Evolutionary conservation across 108 stramenopile species (phyloP).

Genomic region (Bacterosira constricta): DNA sequence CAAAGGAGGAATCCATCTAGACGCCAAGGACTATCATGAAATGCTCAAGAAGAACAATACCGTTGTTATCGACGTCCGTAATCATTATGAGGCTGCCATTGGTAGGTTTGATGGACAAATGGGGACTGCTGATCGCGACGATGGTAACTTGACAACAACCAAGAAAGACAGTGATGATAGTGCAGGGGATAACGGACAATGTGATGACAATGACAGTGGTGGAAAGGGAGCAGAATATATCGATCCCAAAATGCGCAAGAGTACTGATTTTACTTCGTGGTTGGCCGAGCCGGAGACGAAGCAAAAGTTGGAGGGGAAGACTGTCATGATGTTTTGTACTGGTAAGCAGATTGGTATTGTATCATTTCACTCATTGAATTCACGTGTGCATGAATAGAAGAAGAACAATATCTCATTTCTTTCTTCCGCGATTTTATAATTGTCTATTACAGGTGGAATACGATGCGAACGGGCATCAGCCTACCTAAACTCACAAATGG

Average conservation of each 20-base stretch:
- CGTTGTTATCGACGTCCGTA: constrained; percentile 91
- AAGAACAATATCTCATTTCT: too few relatives aligned
- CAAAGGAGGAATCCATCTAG: constrained; percentile 81
- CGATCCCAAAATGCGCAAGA: constrained; percentile 91
- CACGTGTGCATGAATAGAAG: too few relatives aligned
- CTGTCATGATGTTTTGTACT: constrained; percentile 83
- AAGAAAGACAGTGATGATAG: neutral
- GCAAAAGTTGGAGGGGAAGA: constrained; percentile 84
- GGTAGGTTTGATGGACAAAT: constrained; percentile 83
- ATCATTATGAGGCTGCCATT: constrained; percentile 87
- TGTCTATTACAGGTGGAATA: constrained; percentile 83
- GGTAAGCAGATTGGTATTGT: constrained; percentile 18
- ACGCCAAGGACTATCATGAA: constrained; percentile 81
- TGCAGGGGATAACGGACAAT: neutral
- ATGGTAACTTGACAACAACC: neutral
- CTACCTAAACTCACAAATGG: constrained; percentile 83
- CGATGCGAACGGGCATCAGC: constrained; percentile 91
- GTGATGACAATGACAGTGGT: neutral
- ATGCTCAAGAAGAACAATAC: constrained; percentile 73
- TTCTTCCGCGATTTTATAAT: too few relatives aligned
- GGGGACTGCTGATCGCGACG: neutral
- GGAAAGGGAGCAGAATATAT: constrained; percentile 65
- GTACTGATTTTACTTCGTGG: constrained; percentile 89
- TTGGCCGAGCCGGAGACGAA: constrained; percentile 76
- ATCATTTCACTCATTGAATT: too few relatives aligned